Conservation (phyloP, 768 basidiomycete species). For the Brasilioporus rufonigricans region DNA sequence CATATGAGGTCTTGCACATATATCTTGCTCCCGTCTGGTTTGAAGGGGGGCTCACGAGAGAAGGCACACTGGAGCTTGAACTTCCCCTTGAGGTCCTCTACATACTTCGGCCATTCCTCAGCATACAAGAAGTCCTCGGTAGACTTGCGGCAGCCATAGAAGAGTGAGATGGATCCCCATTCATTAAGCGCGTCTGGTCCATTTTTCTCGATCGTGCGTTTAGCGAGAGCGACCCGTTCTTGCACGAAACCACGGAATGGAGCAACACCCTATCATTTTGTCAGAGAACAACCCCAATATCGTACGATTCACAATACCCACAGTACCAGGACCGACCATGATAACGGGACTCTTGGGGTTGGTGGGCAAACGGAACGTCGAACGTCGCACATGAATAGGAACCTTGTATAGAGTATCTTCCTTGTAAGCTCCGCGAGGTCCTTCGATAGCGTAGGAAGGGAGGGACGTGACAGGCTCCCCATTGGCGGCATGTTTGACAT, state of each 20-base stretch:
- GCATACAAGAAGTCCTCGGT: conserved; percentile 91
- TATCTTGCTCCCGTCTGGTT: conserved; percentile 90
- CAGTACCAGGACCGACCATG: conserved; percentile 99
- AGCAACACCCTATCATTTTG: conserved; percentile 77
- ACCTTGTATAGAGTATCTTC: conserved; percentile 71
- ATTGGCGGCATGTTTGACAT: conserved; percentile 77
- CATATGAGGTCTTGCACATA: conserved; percentile 98
- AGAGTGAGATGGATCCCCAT: conserved; percentile 93
- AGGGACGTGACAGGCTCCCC: conserved; percentile 51
- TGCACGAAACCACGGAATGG: conserved; percentile 99
- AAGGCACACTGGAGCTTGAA: conserved; percentile 88
- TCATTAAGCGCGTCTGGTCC: conserved; percentile 89
- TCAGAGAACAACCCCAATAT: conserved; percentile 2
- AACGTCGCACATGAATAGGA: conserved; percentile 92
- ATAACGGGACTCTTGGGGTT: conserved; percentile 98
- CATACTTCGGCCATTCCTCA: conserved; percentile 92
- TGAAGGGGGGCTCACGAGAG: conserved; percentile 84
- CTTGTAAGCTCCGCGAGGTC: conserved; percentile 85
- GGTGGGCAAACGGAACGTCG: conserved; percentile 95
- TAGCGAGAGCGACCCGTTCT: conserved; percentile 94
- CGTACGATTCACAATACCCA: conserved; percentile 41
- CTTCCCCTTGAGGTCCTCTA: conserved; percentile 84
- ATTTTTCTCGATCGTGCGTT: conserved; percentile 93
- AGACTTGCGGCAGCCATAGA: conserved; percentile 92
- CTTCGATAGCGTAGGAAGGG: conserved; percentile 84